phyloP scores from a whole-genome alignment of 1,284 basidiomycete genomes.

The Megacollybia platyphylla region DNA sequence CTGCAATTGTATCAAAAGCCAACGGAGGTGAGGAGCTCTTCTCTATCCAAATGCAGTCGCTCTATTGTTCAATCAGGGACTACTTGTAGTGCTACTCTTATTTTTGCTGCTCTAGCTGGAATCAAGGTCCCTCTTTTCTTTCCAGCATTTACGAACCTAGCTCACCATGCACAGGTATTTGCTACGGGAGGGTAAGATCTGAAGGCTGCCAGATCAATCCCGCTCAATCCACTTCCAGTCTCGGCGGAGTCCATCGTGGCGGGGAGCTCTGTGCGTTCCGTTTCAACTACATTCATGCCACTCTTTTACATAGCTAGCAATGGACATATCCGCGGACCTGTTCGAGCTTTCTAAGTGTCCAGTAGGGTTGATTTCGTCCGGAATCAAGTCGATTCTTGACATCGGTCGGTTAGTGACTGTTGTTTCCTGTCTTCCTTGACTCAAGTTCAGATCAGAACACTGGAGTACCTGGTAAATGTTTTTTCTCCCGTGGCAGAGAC shows the following conservation, averaged over 20 bases:
- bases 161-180: constrained; percentile 42
- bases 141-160: constrained; percentile 1
- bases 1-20: constrained; percentile 53
- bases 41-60: background rate
- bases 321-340: constrained; percentile 94
- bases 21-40: constrained; percentile 54
- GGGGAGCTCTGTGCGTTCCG: constrained; percentile 61
- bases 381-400: constrained; percentile 93
- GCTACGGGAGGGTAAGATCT: constrained; percentile 62
- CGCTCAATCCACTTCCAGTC: constrained; percentile 21
- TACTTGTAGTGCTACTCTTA: constrained; percentile 83
- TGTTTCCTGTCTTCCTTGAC: constrained; percentile 1
- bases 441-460: constrained; percentile 38
- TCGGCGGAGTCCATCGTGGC: constrained; percentile 91
- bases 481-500: background rate
- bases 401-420: constrained; percentile 52
- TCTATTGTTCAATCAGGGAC: constrained; percentile 25
- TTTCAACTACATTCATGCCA: constrained; percentile 4
- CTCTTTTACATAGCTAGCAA: constrained; percentile 34
- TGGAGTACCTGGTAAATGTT: constrained; percentile 76
- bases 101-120: constrained; percentile 71
- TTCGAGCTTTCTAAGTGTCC: constrained; percentile 75
- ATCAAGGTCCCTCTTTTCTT: constrained; percentile 47
- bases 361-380: constrained; percentile 87
- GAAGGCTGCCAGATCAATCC: constrained; percentile 1